phyloP scores from a whole-genome alignment of 257 asterid species.

The Galeopsis tetrahit region DNA sequence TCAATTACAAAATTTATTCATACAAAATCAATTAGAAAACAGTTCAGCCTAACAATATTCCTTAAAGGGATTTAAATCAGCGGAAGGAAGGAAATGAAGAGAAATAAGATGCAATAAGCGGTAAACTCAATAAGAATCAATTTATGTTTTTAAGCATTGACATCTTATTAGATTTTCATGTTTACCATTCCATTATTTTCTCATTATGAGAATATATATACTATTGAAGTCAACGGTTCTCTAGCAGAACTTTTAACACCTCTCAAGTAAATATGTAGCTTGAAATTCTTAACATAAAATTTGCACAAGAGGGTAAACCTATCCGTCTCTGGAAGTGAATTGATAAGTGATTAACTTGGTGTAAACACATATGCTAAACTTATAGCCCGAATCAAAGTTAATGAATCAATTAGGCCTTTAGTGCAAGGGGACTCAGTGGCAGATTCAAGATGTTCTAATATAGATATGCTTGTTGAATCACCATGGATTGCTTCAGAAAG shows the following conservation, averaged over 20 bases:
- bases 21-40: neutral
- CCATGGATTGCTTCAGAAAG: slow-evolving; percentile 2
- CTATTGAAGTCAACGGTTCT: slow-evolving; percentile 13
- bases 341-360: neutral
- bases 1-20: neutral
- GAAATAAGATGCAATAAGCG: neutral
- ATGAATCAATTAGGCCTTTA: neutral
- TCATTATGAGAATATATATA: neutral
- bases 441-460: slow-evolving; percentile 12
- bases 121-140: neutral
- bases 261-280: neutral
- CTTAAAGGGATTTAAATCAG: neutral
- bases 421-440: neutral
- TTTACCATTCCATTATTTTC: neutral
- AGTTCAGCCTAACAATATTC: neutral
- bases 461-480: neutral
- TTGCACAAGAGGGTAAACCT: slow-evolving; percentile 4
- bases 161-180: neutral
- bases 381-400: neutral
- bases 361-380: neutral
- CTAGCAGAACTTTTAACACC: slow-evolving; percentile 1
- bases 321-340: neutral
- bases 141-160: neutral
- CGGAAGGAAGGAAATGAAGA: neutral
- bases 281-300: neutral